Evolutionary conservation across 2,329 filamentous ascomycete genomes (phyloP), one percentile per base, ranked within the genome.

Genomic region (Niveomyces coronatus): DNA sequence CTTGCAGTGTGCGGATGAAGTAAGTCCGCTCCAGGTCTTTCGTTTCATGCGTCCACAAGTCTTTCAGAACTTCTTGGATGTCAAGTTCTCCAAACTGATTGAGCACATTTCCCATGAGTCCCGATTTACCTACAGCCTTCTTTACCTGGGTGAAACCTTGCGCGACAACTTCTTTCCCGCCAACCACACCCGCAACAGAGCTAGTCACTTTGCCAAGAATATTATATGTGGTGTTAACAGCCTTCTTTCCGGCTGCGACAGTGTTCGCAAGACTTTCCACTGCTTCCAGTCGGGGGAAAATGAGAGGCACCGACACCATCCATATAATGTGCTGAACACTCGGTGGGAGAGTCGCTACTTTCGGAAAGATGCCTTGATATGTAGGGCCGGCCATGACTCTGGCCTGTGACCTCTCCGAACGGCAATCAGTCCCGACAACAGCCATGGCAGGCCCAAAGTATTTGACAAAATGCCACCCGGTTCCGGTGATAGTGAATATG

Each of bases 1-100:
- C 85, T 63, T 98, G 91, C 3, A 98, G 71, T 1, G 91, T 98
- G 46, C 91, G 81, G 55, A 98, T 94, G 44, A 98, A 69, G 57
- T 98, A 98, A 6, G 91, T 98, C 41, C 91, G 74, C 63, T 98
- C 91, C 28, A 98, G 77, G 51, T 98, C 91, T 72, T 96, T 98
- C 37, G 83, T 88, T 36, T 96, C 89, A 54, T 98, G 91, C 16
- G 91, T 98, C 91, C 91, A 98, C 69, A 94, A 82, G 57, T 98
- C 91, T 54, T 89, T 81, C 42, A 96, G 66, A 55, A 96, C 91
- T 62, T 98, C 91, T 37, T 91, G 78, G 35, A 96, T 76, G 53
- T 95, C 91, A 44, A 98, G 81, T 48, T 96, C 91, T 39, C 91
- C 91, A 57, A 98, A 98, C 24, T 93, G 88, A 63, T 87, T 95